Conservation (phyloP, 345 rosid species). For the Linum usitatissimum region DNA sequence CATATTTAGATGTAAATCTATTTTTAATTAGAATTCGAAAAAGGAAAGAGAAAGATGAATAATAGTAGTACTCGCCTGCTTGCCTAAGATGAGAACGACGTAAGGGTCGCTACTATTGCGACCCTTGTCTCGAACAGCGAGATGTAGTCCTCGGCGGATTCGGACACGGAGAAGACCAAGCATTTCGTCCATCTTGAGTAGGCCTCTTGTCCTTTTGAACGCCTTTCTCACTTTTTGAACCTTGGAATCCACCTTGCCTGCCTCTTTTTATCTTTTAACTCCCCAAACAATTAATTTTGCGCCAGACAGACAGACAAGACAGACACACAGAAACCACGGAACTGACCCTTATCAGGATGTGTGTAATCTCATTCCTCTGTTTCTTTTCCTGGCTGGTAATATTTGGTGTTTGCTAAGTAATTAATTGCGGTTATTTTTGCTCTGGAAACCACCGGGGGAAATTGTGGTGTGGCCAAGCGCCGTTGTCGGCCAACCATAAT, state of each 20-base stretch:
- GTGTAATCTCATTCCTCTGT: not conserved
- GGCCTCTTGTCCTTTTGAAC: not conserved
- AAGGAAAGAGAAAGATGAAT: not conserved
- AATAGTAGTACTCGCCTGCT: not conserved
- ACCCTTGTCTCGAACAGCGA: not conserved
- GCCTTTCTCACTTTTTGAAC: not conserved
- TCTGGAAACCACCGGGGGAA: not conserved
- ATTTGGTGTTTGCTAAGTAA: no score
- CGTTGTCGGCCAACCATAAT: not conserved
- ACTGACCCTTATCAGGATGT: no score
- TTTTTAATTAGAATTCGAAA: not conserved
- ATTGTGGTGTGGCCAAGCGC: not conserved
- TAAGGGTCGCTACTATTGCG: slow-evolving; percentile 1
- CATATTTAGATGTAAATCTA: no score
- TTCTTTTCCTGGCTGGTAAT: not conserved
- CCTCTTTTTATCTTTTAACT: not conserved
- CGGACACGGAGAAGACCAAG: slow-evolving; percentile 1
- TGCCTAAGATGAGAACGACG: slow-evolving; percentile 1
- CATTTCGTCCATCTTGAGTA: not conserved
- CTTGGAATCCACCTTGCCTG: not conserved
- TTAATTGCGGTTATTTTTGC: no score
- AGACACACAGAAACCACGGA: no score
- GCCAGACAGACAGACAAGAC: no score
- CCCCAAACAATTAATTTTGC: no score
- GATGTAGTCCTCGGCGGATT: not conserved